These are phyloP conservation scores for Volvariella volvacea DNA, from an alignment of 1,284 basidiomycete species.

Conservation along the genomic window DNA sequence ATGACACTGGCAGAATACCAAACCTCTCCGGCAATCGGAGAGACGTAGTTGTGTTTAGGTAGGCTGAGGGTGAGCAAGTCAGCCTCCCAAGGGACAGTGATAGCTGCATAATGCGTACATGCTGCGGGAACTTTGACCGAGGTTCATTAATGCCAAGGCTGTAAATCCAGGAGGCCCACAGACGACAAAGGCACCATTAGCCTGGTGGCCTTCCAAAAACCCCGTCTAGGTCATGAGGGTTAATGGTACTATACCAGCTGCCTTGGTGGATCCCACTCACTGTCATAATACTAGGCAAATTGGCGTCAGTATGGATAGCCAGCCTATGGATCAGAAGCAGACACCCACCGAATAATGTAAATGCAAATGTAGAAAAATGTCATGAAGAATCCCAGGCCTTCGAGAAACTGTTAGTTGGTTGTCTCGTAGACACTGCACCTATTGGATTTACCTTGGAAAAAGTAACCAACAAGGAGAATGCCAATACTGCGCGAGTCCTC, in stretches of 20 bases:
- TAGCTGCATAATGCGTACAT: slow-evolving; percentile 24
- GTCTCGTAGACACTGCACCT: not conserved
- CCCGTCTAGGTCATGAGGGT: slow-evolving; percentile 32
- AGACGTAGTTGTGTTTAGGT: slow-evolving; percentile 29
- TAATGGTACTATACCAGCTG: not conserved
- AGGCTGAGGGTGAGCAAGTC: slow-evolving; percentile 20
- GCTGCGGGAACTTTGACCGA: slow-evolving; percentile 30
- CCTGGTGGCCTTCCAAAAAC: slow-evolving; percentile 42
- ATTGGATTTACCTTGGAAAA: slow-evolving; percentile 35
- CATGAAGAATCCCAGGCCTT: slow-evolving; percentile 43
- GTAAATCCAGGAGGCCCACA: slow-evolving; percentile 45
- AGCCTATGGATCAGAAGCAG: not conserved
- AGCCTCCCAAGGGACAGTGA: slow-evolving; percentile 5
- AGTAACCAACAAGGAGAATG: slow-evolving; percentile 37
- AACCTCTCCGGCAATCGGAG: slow-evolving; percentile 36
- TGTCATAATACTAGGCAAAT: slow-evolving; percentile 31
- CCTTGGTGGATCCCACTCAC: slow-evolving; percentile 17
- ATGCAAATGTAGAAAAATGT: slow-evolving; percentile 46
- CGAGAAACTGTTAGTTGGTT: slow-evolving; percentile 1
- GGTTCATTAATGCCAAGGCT: slow-evolving; percentile 38
- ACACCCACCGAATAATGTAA: slow-evolving; percentile 37
- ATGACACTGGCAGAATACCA: slow-evolving; percentile 39
- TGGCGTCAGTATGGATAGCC: slow-evolving; percentile 4
- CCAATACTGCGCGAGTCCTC: slow-evolving; percentile 31
- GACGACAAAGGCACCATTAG: slow-evolving; percentile 42